Conservation (phyloP, 257 asterid genomes). For the Salvia miltiorrhiza region DNA sequence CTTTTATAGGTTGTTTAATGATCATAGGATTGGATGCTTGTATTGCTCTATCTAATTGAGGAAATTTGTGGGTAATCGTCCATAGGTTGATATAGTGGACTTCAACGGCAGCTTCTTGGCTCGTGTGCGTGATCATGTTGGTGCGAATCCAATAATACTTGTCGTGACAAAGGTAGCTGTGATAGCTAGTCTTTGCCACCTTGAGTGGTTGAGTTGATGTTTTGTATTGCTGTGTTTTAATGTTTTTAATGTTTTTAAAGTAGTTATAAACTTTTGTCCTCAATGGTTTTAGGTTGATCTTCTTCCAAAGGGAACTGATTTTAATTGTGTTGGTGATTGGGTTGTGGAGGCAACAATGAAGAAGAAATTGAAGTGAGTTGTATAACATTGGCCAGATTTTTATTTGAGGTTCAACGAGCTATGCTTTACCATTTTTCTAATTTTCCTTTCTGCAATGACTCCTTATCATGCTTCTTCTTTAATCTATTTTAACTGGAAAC, state of each 20-base stretch:
- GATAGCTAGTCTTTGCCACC: background rate
- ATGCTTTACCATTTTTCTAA: background rate
- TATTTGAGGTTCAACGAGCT: background rate
- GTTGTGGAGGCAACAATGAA: slow-evolving; percentile 95
- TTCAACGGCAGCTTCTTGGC: slow-evolving; percentile 92
- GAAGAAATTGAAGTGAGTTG: slow-evolving; percentile 90
- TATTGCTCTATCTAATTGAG: slow-evolving; percentile 1
- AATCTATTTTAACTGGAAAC: background rate
- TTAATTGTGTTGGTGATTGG: slow-evolving; percentile 98
- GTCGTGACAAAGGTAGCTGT: slow-evolving; percentile 80
- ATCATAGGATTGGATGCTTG: background rate
- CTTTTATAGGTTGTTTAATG: background rate
- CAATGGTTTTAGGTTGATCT: slow-evolving; percentile 70
- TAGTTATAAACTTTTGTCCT: slow-evolving; percentile 3
- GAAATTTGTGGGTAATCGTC: background rate
- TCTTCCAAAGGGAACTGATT: slow-evolving; percentile 95
- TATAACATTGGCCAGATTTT: slow-evolving; percentile 1
- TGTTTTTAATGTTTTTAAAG: background rate
- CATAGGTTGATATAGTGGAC: slow-evolving; percentile 95
- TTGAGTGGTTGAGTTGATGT: background rate
- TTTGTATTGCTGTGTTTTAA: background rate
- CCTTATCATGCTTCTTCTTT: background rate
- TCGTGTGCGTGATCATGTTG: slow-evolving; percentile 84
- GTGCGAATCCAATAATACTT: slow-evolving; percentile 91
- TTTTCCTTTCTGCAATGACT: background rate